Base-by-base conservation (phyloP, 495 filamentous ascomycete species). In the Penicillium psychrofluorescens region DNA sequence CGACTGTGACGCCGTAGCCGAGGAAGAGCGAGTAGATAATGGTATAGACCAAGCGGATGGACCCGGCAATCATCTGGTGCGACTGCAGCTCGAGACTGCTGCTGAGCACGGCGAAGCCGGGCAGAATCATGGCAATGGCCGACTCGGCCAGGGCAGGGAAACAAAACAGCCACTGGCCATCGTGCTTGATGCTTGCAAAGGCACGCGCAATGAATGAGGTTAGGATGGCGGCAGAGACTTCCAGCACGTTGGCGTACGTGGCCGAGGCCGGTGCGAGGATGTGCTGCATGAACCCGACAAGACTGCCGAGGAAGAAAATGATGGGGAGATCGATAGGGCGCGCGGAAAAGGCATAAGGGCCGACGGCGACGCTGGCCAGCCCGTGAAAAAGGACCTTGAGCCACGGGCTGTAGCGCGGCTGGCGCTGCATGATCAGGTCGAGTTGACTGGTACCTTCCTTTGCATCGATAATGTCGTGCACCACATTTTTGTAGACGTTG, bases 11-110 rank as follows among this genome's bases (percentile, higher is more conserved):
- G 16, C 90, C 90, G 53, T 89, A 95, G n/a, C 90, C 90, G 9
- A 96, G 81, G 66, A 95, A 94, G 2, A 95, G 74, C 1, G 90
- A 90, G 63, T 95, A 95, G 46, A 95, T 90, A 50, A 95, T 83
- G 2, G 90, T 87, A 53, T 90, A 95, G 7, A 96, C 86, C 80
- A 95, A 84, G 22, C 90, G 83, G 29, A 95, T 86, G 6, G 85
- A 89, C 7, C 90, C 90, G 13, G 90, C 88, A 8, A 95, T 83
- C 46, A 96, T 80, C 46, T 84, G 80, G 39, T 78, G 76, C 6
- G 84, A 90, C 58, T 95, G 90, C 0, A 96, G 73, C 55, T 96
- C 90, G 8, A 96, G 74, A 44, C 78, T 81, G 13, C 80, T 84
- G 57, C 83, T 87, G 37, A 92, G 69, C 6, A 91, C 84, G 14